phyloP scores from a whole-genome alignment of 768 basidiomycete genomes.

The Podaxis sp. region DNA sequence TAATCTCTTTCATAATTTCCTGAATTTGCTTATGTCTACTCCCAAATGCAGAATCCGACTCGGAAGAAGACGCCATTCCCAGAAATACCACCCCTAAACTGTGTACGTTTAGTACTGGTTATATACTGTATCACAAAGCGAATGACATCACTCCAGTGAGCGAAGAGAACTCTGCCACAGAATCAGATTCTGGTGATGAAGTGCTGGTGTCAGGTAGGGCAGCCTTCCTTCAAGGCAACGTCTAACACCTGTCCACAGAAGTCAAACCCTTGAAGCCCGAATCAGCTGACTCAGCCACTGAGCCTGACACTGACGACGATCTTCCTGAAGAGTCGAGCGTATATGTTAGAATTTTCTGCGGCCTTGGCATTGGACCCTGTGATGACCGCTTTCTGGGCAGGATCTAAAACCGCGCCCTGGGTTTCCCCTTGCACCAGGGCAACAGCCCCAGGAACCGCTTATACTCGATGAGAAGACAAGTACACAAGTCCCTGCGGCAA shows the following conservation, averaged over 20 bases:
- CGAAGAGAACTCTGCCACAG: slow-evolving; percentile 29
- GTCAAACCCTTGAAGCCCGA: not conserved
- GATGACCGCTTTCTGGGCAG: slow-evolving; percentile 24
- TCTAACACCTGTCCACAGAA: not conserved
- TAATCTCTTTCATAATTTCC: not conserved
- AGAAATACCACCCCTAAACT: slow-evolving; percentile 1
- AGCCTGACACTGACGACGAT: slow-evolving; percentile 37
- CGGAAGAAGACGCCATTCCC: slow-evolving; percentile 11
- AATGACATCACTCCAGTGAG: slow-evolving; percentile 6
- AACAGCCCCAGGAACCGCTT: slow-evolving; percentile 43
- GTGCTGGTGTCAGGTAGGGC: slow-evolving; percentile 3
- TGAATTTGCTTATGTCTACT: not conserved
- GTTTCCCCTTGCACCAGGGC: slow-evolving; percentile 47
- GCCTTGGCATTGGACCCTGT: not conserved
- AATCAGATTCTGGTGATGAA: slow-evolving; percentile 35
- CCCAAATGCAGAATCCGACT: slow-evolving; percentile 13
- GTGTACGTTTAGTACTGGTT: not conserved
- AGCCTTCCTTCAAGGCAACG: not conserved
- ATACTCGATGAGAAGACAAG: slow-evolving; percentile 47
- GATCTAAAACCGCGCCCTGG: slow-evolving; percentile 49
- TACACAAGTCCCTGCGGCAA: slow-evolving; percentile 59
- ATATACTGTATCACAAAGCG: not conserved
- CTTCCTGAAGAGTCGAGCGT: slow-evolving; percentile 16
- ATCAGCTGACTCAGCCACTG: slow-evolving; percentile 37
- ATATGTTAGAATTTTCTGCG: not conserved